A percentile compares a stretch with the other conserved stretches of the same genome.
These are phyloP conservation scores for Gossypium schwendimanii DNA, from an alignment of 441 rosid species.

Conservation along the genomic window DNA sequence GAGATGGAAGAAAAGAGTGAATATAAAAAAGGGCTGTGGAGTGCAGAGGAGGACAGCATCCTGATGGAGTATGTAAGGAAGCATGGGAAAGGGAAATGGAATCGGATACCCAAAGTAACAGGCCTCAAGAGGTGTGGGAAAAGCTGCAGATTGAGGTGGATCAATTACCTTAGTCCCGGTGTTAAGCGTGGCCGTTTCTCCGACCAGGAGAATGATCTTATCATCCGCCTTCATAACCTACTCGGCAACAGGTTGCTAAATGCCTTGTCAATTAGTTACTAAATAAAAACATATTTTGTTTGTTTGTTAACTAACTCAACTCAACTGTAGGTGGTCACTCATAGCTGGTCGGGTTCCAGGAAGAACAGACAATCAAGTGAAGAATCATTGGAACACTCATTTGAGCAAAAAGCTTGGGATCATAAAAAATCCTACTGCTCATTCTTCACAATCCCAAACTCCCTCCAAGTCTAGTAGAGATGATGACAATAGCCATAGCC, in stretches of 20 bases:
- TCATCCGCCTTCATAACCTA: constrained; percentile 58
- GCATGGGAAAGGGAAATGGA: constrained; percentile 61
- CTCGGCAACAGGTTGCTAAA: constrained; percentile 64
- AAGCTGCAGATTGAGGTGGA: constrained; percentile 70
- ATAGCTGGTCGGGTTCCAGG: constrained; percentile 82
- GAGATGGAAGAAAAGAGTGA: constrained; percentile 19
- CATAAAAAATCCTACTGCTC: not conserved
- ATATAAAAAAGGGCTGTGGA: constrained; percentile 54
- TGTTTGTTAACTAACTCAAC: too few species aligned
- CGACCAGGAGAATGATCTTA: constrained; percentile 64
- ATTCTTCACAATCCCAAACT: not conserved
- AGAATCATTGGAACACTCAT: constrained; percentile 82
- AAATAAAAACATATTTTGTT: too few species aligned
- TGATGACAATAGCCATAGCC: not conserved
- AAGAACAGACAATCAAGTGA: constrained; percentile 78
- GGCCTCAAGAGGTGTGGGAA: constrained; percentile 61
- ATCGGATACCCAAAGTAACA: constrained; percentile 44
- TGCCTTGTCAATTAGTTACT: too few species aligned
- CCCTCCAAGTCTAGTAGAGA: not conserved
- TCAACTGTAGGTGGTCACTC: constrained; percentile 45
- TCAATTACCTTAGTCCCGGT: constrained; percentile 53
- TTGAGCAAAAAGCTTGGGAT: constrained; percentile 52
- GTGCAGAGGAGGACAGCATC: constrained; percentile 49
- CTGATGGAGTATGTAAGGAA: constrained; percentile 47
- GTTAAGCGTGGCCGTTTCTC: constrained; percentile 53